These are phyloP conservation scores for Saccharum officinarum DNA, from an alignment of 176 grass and related monocot genomes.

Conservation along the genomic window DNA sequence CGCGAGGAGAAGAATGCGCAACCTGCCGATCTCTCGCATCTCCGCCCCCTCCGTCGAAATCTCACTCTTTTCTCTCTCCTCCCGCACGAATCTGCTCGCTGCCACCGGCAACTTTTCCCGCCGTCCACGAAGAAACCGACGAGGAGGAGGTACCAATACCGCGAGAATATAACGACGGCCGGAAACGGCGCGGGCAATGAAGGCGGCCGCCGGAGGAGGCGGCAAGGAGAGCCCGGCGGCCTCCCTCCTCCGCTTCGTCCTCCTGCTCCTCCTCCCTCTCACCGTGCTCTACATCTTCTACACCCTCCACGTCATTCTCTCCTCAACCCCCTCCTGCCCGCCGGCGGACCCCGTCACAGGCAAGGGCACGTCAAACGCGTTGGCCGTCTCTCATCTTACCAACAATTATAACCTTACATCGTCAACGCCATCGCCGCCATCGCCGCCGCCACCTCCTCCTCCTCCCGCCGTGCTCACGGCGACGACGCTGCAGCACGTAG, in stretches of 20 bases:
- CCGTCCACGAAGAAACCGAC: background rate
- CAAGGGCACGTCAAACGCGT: background rate
- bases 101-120: background rate
- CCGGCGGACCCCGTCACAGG: background rate
- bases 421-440: background rate
- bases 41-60: background rate
- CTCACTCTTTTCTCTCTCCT: background rate
- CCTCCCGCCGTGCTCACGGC: slow-evolving; percentile 9
- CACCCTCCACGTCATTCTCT: slow-evolving; percentile 72
- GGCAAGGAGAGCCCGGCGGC: slow-evolving; percentile 48
- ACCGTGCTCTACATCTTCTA: slow-evolving; percentile 73
- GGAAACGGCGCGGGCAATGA: slow-evolving; percentile 45
- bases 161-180: background rate
- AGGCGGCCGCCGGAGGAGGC: slow-evolving; percentile 26
- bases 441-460: slow-evolving; percentile 21
- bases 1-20: slow-evolving; percentile 28
- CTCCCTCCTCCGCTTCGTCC: slow-evolving; percentile 54
- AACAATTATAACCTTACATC: background rate
- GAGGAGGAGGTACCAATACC: background rate
- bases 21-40: slow-evolving; percentile 22
- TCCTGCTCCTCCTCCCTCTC: slow-evolving; percentile 63
- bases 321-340: slow-evolving; percentile 41
- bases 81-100: background rate
- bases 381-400: slow-evolving; percentile 23
- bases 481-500: slow-evolving; percentile 87